Base-by-base conservation (phyloP, 345 rosid species). In the Firmiana major region DNA sequence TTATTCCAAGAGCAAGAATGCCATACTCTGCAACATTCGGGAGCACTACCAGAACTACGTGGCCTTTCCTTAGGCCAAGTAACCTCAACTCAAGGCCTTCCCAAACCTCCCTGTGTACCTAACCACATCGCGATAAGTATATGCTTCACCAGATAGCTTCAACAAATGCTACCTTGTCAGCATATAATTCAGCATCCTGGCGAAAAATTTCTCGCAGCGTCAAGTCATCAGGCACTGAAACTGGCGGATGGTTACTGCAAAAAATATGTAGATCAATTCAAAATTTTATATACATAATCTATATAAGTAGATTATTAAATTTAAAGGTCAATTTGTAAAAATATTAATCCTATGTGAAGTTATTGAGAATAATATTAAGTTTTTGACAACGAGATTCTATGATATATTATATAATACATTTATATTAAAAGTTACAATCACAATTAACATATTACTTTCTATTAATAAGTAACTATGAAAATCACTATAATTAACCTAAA, bases 1-100 rank as follows among this genome's bases (percentile, higher is more conserved):
- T 96, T 69, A 94, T 88, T 13, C 97, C 98, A 0, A 92, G 89
- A 0, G 90, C 97, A 24, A 91, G 84, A 24, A 93, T 94, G 70
- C 86, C 98, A 75, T 92, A 97, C 82, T 92, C 99, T 0, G 97
- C 97, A 11, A 92, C 79, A 51, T 94, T 92, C 5, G 99, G 99
- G 45, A 97, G 88, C 66, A 87, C 89, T 19, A 92, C 97, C 21
- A 94, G 74, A 80, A 97, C 95, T 5, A 94, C 92, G n/a, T 79
- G 84, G 42, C 97, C 97, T 79, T 90, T 94, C 81, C 90, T 92
- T 48, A 94, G 86, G 22, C 99, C 97, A 5, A 97, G 84, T 24
- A 94, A 92, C 74, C n/a, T n/a, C n/a, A n/a, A n/a, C 86, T 87
- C 75, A 97, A 77, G 0, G 97, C 97, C 86, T 87, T 92, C 9